Percentiles rank a stretch among this genome's conserved stretches.
phyloP scores from a whole-genome alignment of 441 rosid species.

The Euphorbia schlechtendalii region DNA sequence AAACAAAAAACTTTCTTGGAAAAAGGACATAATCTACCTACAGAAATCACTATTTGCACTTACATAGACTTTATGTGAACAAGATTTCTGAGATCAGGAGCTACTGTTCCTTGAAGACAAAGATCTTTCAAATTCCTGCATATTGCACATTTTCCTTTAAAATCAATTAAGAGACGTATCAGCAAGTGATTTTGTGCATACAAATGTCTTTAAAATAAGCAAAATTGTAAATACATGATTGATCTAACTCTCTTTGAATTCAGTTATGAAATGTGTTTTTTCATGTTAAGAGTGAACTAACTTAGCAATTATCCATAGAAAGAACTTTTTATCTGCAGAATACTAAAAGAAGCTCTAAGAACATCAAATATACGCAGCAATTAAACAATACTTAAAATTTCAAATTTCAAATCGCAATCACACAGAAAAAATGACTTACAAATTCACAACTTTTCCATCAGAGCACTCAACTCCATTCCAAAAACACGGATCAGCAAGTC shows the following conservation, averaged over 20 bases:
- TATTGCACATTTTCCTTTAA: constrained; percentile 4
- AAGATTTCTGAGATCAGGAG: constrained; percentile 61
- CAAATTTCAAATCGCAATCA: background rate
- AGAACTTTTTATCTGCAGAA: background rate
- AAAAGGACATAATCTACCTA: constrained; percentile 10
- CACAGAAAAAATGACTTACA: constrained; percentile 43
- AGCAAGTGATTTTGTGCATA: background rate
- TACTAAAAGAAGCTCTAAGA: background rate
- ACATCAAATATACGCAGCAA: constrained; percentile 12
- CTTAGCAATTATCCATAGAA: background rate
- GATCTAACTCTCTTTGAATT: background rate
- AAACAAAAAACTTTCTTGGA: background rate
- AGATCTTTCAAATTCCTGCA: constrained; percentile 71
- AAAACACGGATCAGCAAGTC: constrained; percentile 46
- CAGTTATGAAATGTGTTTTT: background rate
- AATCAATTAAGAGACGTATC: background rate
- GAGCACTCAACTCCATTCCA: constrained; percentile 83
- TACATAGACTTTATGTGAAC: constrained; percentile 61
- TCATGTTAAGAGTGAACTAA: background rate
- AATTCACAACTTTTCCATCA: constrained; percentile 48
- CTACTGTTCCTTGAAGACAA: constrained; percentile 60
- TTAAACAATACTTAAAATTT: constrained; percentile 14
- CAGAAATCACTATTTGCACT: constrained; percentile 24
- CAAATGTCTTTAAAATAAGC: background rate
- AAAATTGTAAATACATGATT: background rate